Evolutionary conservation across 495 filamentous ascomycete genomes (phyloP).

Genomic region (Penicillium pulvis): DNA sequence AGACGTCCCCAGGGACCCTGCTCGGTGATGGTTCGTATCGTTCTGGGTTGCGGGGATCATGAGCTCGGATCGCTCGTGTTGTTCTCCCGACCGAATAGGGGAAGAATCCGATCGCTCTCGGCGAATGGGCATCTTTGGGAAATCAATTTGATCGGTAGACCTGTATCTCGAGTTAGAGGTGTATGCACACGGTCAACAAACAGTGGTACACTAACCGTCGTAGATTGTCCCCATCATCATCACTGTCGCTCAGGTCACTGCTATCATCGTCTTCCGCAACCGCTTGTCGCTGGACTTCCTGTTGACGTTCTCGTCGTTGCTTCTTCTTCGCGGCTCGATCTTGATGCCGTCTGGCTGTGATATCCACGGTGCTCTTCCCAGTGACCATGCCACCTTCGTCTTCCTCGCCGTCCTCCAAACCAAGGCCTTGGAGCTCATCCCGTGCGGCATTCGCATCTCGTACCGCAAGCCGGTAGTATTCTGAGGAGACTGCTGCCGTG

Average conservation of each 20-base stretch:
- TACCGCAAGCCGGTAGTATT: slow-evolving; percentile 67
- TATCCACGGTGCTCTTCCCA: slow-evolving; percentile 72
- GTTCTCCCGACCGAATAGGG: slow-evolving; percentile 65
- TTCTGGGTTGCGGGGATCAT: slow-evolving; percentile 55
- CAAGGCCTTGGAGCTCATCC: slow-evolving; percentile 36
- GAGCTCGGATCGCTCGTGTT: slow-evolving; percentile 53
- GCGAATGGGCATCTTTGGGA: slow-evolving; percentile 90
- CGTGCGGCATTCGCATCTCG: slow-evolving; percentile 36
- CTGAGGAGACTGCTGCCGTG: slow-evolving; percentile 66
- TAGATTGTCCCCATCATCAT: slow-evolving; percentile 73
- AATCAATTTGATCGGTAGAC: slow-evolving; percentile 81
- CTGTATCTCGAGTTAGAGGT: slow-evolving; percentile 35
- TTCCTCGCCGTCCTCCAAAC: slow-evolving; percentile 68
- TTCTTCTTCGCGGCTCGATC: slow-evolving; percentile 51
- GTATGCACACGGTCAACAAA: background rate
- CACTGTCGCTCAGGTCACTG: slow-evolving; percentile 94
- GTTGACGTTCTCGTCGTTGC: slow-evolving; percentile 39
- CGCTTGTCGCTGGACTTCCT: slow-evolving; percentile 61
- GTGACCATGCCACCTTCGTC: slow-evolving; percentile 83
- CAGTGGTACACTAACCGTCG: slow-evolving; percentile 34
- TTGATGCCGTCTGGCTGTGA: slow-evolving; percentile 64
- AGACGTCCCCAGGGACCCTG: slow-evolving; percentile 76
- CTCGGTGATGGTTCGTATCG: slow-evolving; percentile 52
- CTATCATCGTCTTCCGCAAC: slow-evolving; percentile 95
- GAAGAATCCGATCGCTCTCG: slow-evolving; percentile 79